Evolutionary conservation across 1,139 yeast species (phyloP), one percentile per base, ranked within the genome.

Genomic region (Pichia sp.): DNA sequence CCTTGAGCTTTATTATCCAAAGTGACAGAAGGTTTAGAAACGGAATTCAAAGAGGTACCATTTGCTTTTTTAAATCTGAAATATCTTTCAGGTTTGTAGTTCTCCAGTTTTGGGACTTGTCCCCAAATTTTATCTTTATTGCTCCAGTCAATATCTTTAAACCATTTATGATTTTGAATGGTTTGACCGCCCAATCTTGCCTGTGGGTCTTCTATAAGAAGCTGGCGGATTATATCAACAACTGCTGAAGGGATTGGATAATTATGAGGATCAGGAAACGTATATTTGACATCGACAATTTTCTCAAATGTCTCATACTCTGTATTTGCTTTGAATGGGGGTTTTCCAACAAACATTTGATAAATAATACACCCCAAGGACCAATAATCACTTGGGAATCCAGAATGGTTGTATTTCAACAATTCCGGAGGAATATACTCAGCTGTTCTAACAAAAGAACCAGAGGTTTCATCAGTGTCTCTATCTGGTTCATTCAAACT

Each of bases 401-500:
- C 85, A 59, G 88, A 81, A 52, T 79, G 77, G 56, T 84, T 84
- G 55, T 69, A 73, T 46, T 80, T 78, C 43, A 85, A 64, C 35
- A 85, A 61, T 56, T 85, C 95, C 0, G 94, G 94, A 0, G 88
- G 79, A 2, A 84, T 92, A 51, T 77, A 77, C 50, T 77, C 83
- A 0, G 67, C 67, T 2, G 99, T 92, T 0, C 95, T 94, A 5
- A 84, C 95, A 64, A 84, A 84, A 0, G 90, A 82, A 16, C 82
- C 79, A 4, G 77, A 79, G 52, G 77, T 73, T 45, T 34, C 36
- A 6, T 11, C 16, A 34, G 26, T 34, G 16, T 37, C 39, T 3
- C 5, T 36, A 10, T 36, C 37, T 27, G 37, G 11, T 3, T 6
- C 33, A 11, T 9, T 6, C 11, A 23, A 6, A 23, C 16, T 34